Evolutionary conservation across 2,329 filamentous ascomycete species (phyloP).

Genomic region (Karstenula rhodostoma): DNA sequence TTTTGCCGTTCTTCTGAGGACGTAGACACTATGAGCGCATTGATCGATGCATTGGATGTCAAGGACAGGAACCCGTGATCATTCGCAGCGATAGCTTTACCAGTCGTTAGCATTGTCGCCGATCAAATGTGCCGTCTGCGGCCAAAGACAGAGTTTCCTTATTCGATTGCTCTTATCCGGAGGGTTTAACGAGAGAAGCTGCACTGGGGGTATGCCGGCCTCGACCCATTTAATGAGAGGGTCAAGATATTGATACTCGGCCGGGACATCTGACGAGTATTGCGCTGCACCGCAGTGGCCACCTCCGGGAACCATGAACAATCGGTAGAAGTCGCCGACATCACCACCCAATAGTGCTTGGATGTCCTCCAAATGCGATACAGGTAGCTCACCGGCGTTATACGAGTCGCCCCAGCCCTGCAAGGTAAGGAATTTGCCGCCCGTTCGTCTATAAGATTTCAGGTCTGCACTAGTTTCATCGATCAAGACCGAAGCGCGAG

Average conservation of each 20-base stretch:
- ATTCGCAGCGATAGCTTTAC: neutral
- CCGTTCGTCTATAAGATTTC: slow-evolving; percentile 34
- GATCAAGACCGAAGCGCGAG: slow-evolving; percentile 45
- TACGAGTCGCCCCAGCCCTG: slow-evolving; percentile 37
- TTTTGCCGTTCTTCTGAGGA: too few relatives aligned
- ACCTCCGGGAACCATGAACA: slow-evolving; percentile 8
- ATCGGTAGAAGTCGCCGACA: neutral
- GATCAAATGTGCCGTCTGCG: neutral
- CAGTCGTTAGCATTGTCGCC: neutral
- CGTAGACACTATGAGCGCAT: too few relatives aligned
- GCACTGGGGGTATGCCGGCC: neutral
- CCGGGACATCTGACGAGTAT: neutral
- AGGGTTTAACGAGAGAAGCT: neutral
- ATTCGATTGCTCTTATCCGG: neutral
- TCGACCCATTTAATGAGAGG: slow-evolving; percentile 2
- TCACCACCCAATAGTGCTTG: neutral
- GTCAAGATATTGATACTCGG: neutral
- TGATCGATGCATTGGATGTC: too few relatives aligned
- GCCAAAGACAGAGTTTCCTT: slow-evolving; percentile 3
- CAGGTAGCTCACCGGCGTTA: neutral
- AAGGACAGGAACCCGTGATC: neutral
- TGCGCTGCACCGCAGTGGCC: neutral
- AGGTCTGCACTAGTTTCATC: slow-evolving; percentile 49
- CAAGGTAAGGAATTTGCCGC: slow-evolving; percentile 50
- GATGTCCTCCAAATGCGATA: neutral